Conservation (phyloP, 352 stramenopile genomes). For the Globisporangium mamillatum region DNA sequence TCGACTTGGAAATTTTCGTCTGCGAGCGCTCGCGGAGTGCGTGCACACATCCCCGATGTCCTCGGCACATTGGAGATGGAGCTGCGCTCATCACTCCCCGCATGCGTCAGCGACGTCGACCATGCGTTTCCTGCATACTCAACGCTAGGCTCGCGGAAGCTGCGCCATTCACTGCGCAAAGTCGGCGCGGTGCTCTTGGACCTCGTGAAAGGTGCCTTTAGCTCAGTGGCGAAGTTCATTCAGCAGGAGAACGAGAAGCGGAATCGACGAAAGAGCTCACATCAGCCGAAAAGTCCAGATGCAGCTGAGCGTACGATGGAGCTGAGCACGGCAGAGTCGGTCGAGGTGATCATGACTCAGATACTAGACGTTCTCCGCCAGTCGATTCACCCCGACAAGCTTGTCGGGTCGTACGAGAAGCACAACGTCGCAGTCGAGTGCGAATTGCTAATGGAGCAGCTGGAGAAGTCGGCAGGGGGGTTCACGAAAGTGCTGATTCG, state of each 20-base stretch:
- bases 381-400: conserved; percentile 20
- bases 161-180: neutral
- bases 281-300: neutral
- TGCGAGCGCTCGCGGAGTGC: neutral
- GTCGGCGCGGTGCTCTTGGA: neutral
- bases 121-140: conserved; percentile 7
- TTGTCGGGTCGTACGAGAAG: conserved; percentile 25
- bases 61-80: neutral
- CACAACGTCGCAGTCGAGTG: conserved; percentile 16
- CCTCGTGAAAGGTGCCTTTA: neutral
- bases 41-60: neutral
- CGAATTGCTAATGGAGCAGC: conserved; percentile 16
- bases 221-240: neutral
- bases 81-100: neutral
- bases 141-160: neutral
- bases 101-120: neutral
- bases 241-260: neutral
- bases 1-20: conserved; percentile 3
- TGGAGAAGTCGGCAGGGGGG: conserved; percentile 8
- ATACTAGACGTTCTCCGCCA: conserved; percentile 17
- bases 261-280: neutral
- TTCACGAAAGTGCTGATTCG: neutral
- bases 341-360: neutral
- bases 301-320: neutral
- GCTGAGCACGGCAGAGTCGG: neutral